Base-by-base conservation (phyloP, 352 stramenopile genomes). In the Paralagenidium karlingii region DNA sequence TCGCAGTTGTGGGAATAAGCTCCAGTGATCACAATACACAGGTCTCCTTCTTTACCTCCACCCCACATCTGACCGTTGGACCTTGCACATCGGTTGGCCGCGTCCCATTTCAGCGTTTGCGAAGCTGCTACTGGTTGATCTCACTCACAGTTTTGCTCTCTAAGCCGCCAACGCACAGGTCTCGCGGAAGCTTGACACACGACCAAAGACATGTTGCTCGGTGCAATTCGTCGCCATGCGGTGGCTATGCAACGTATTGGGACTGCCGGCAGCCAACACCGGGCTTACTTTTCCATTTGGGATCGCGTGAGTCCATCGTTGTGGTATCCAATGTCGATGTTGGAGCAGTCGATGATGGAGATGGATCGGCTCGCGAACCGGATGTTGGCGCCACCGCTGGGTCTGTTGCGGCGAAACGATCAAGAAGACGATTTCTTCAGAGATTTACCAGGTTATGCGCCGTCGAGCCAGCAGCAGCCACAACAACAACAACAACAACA, bases 341-440 rank as follows among this genome's bases (percentile, higher is more conserved):
- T 82, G 26, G 71, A 85, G 54, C 68, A 82, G 41, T 85, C 71
- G 13, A 55, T 85, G 25, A 69, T 78, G 67, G 63, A 82, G 9
- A 40, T 71, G 20, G 67, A 81, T 16, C 27, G 49, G 15, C 55
- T 65, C 43, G 41, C 58, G 24, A 41, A 26, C 8, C 52, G 49
- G 34, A 51, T 63, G 27, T 52, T 75, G 15, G 36, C 16, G 15
- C 36, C 15, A 20, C 4, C 18, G 36, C n/a, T 24, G 16, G 21
- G 11, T 34, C 18, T 47, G 25, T 44, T 41, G 8, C 43, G 41
- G 13, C 27, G 61, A 24, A 45, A 44, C 25, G 32, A 53, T n/a
- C 43, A 62, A 4, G 55, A 70, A 40, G 55, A 76, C 8, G 61
- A 79, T 0, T 71, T 81, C 34, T 73, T 77, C 32, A 53, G 57